Percentiles rank a stretch among this genome's conserved stretches.
phyloP scores from a whole-genome alignment of 2,329 filamentous ascomycete species.

The Paecilomyces formosus region DNA sequence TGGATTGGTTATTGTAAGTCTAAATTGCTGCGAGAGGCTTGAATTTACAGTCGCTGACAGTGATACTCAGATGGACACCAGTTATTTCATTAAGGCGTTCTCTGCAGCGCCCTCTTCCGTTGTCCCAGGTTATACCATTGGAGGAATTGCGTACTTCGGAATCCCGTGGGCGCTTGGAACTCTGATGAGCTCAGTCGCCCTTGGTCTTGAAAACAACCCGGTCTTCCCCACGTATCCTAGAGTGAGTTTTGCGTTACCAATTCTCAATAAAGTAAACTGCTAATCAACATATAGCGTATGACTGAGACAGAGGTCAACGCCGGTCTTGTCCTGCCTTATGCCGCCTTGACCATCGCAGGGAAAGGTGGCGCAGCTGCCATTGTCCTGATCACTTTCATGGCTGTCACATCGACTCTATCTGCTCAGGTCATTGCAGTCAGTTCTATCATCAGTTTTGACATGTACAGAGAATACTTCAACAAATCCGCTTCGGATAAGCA shows the following conservation, averaged over 20 bases:
- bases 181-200: slow-evolving; percentile 41
- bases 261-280: not conserved
- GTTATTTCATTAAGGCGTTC: slow-evolving; percentile 49
- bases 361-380: slow-evolving; percentile 31
- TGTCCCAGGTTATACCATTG: slow-evolving; percentile 46
- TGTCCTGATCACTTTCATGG: slow-evolving; percentile 35
- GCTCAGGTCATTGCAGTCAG: slow-evolving; percentile 49
- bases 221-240: slow-evolving; percentile 49
- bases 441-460: slow-evolving; percentile 48
- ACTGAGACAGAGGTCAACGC: slow-evolving; percentile 27
- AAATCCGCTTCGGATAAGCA: slow-evolving; percentile 39
- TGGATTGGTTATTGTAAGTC: slow-evolving; percentile 42
- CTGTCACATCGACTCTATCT: slow-evolving; percentile 41
- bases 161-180: slow-evolving; percentile 50
- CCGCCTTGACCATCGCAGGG: slow-evolving; percentile 30
- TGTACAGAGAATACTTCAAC: slow-evolving; percentile 47
- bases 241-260: slow-evolving; percentile 10
- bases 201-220: slow-evolving; percentile 41
- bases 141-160: slow-evolving; percentile 47
- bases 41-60: not conserved
- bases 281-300: slow-evolving; percentile 21
- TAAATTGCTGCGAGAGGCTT: not conserved
- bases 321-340: slow-evolving; percentile 32
- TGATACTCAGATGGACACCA: slow-evolving; percentile 40
- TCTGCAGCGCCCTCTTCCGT: slow-evolving; percentile 40